phyloP scores from a whole-genome alignment of 805 yeast genomes.

The Pichia gijzeniarum region DNA sequence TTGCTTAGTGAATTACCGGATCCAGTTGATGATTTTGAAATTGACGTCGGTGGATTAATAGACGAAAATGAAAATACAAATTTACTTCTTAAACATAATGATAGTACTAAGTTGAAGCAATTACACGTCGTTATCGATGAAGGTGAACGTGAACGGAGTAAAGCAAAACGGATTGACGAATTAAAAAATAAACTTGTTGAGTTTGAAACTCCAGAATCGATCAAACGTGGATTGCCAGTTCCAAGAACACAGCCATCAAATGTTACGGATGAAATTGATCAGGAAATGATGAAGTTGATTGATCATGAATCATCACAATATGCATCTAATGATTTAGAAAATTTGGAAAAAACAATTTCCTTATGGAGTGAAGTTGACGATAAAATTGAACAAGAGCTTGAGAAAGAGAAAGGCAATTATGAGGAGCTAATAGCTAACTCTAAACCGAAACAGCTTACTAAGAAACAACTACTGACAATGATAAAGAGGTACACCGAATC shows the following conservation, averaged over 20 bases:
- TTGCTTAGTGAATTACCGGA: slow-evolving; percentile 10
- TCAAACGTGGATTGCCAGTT: slow-evolving; percentile 8
- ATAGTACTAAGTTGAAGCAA: background rate
- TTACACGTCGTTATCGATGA: slow-evolving; percentile 1
- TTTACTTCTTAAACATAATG: background rate
- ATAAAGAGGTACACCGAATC: slow-evolving; percentile 2
- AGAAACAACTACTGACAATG: background rate
- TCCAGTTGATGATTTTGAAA: slow-evolving; percentile 16
- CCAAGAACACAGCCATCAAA: background rate
- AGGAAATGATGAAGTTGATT: background rate
- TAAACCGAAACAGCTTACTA: background rate
- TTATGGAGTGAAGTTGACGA: slow-evolving; percentile 1
- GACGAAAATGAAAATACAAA: background rate
- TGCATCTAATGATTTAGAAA: background rate
- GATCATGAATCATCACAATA: background rate
- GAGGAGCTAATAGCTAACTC: background rate
- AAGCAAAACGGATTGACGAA: background rate
- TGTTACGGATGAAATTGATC: background rate
- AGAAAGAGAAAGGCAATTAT: background rate
- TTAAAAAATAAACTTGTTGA: slow-evolving; percentile 1
- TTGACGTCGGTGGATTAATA: slow-evolving; percentile 5
- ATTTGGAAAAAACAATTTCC: background rate
- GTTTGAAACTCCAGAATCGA: slow-evolving; percentile 2
- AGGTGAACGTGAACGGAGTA: slow-evolving; percentile 5
- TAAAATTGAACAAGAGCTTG: background rate